Evolutionary conservation across 1,284 basidiomycete species (phyloP), one percentile per base, ranked within the genome.

Genomic region (Trametes pubescens): DNA sequence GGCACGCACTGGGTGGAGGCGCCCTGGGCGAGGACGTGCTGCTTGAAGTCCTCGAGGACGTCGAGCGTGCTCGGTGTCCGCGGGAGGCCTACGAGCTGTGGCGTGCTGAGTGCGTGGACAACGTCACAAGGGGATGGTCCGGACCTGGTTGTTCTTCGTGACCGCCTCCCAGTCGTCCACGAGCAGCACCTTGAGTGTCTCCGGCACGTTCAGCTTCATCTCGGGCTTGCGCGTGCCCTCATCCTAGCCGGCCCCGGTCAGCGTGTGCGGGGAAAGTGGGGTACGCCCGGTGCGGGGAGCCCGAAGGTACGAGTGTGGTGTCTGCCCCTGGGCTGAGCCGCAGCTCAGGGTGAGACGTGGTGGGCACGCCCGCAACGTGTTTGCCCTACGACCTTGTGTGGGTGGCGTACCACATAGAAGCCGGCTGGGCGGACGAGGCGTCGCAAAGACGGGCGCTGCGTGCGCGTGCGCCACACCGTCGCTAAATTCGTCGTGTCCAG

Each of bases 131-230:
- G 9, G 16, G 16, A 18, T 7, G 4, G 26, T 7, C 80, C 80
- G 49, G 54, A 91, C 95, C 85, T 94, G 92, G 73, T 89, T 90
- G 74, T 96, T 94, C 81, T 98, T 99, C 58, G 97, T 99, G 47
- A 99, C 89, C 18, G 91, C 89, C 79, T 99, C 97, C 97, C 97
- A 99, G 73, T 99, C 98, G 72, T 99, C 96, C 0, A 99, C 96
- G 16, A 99, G 83, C 64, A 93, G 85, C 35, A 92, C 84, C 77
- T 99, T 99, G 67, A 99, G 84, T 16, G 86, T 77, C 71, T 99
- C 96, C 0, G 97, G 98, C 14, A 99, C 90, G 59, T 84, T 86
- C 52, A 99, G 84, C 77, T 94, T 95, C 83, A 99, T 91, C 72
- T 99, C 96, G 4, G 94, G 93, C 69, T 92, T 89, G 77, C 89